phyloP scores from a whole-genome alignment of 768 basidiomycete genomes.

The Crassisporium funariophilum region DNA sequence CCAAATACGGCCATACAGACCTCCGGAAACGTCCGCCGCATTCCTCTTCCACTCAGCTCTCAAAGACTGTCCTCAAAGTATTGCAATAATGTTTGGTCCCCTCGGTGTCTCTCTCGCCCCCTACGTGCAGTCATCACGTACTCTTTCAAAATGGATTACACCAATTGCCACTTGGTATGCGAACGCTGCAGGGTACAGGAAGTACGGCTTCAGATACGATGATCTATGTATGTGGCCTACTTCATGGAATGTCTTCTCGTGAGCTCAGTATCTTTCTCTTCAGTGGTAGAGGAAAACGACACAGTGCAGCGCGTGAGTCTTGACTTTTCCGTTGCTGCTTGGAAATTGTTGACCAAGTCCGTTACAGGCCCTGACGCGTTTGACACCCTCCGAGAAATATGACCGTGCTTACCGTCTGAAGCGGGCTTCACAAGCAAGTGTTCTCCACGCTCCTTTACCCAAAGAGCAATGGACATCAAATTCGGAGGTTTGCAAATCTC shows the following conservation, averaged over 20 bases:
- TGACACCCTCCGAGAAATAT: slow-evolving; percentile 79
- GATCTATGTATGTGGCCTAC: slow-evolving; percentile 75
- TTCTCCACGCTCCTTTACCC: slow-evolving; percentile 78
- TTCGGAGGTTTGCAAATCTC: slow-evolving; percentile 59
- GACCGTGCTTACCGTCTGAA: slow-evolving; percentile 92
- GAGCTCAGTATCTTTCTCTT: slow-evolving; percentile 11
- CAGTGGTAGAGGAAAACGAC: slow-evolving; percentile 75
- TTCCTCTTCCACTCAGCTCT: slow-evolving; percentile 6
- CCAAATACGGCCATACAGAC: slow-evolving; percentile 49
- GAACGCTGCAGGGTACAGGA: slow-evolving; percentile 78
- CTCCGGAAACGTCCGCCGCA: slow-evolving; percentile 41
- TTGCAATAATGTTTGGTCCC: slow-evolving; percentile 52
- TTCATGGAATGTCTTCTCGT: slow-evolving; percentile 8
- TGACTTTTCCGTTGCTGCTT: background rate
- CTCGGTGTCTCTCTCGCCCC: slow-evolving; percentile 79
- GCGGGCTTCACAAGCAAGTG: slow-evolving; percentile 75
- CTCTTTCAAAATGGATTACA: slow-evolving; percentile 66
- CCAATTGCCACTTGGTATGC: slow-evolving; percentile 87
- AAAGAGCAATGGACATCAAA: slow-evolving; percentile 79
- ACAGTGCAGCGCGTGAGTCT: slow-evolving; percentile 74
- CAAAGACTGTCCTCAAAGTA: slow-evolving; percentile 14
- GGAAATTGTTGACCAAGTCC: background rate
- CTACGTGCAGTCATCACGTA: slow-evolving; percentile 66
- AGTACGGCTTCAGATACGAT: slow-evolving; percentile 90
- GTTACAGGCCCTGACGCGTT: slow-evolving; percentile 78